Conservation (phyloP, 192 early-diverging fungal genomes). For the Jimgerdemannia lactiflua region DNA sequence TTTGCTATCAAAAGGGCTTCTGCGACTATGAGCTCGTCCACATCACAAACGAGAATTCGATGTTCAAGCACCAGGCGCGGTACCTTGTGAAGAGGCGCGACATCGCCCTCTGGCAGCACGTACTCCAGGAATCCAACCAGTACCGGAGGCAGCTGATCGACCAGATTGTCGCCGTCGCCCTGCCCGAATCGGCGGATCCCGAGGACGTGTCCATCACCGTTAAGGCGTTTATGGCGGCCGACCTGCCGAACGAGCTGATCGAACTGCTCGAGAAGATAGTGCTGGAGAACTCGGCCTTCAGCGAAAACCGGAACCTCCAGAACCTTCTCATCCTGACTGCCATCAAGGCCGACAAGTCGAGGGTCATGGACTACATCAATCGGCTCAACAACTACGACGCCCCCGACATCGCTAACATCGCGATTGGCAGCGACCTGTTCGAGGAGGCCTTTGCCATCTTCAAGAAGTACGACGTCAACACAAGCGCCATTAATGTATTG, state of each 20-base stretch:
- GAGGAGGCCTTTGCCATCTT: slow-evolving; percentile 98
- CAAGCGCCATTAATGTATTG: slow-evolving; percentile 86
- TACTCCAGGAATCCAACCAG: slow-evolving; percentile 73
- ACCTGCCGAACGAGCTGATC: slow-evolving; percentile 94
- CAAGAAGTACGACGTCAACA: slow-evolving; percentile 91
- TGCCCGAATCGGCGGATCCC: slow-evolving; percentile 94
- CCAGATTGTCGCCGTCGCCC: slow-evolving; percentile 87
- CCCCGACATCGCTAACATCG: slow-evolving; percentile 96
- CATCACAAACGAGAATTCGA: slow-evolving; percentile 97
- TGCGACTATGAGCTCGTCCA: slow-evolving; percentile 93
- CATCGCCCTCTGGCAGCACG: slow-evolving; percentile 80
- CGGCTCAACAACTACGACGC: slow-evolving; percentile 96
- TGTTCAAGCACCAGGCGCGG: slow-evolving; percentile 99
- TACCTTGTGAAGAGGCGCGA: slow-evolving; percentile 93
- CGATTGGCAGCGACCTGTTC: slow-evolving; percentile 81
- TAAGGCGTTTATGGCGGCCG: slow-evolving; percentile 98
- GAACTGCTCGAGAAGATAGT: slow-evolving; percentile 97
- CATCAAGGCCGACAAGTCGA: slow-evolving; percentile 87
- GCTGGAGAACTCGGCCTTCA: slow-evolving; percentile 88
- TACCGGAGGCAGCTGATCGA: slow-evolving; percentile 90
- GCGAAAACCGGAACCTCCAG: slow-evolving; percentile 95
- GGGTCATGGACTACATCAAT: slow-evolving; percentile 96
- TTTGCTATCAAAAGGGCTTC: slow-evolving; percentile 92
- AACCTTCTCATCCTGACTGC: slow-evolving; percentile 98
- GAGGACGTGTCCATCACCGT: slow-evolving; percentile 98